Evolutionary conservation across 495 filamentous ascomycete species (phyloP), one percentile per base, ranked within the genome.

Genomic region (Rusavskia elegans): DNA sequence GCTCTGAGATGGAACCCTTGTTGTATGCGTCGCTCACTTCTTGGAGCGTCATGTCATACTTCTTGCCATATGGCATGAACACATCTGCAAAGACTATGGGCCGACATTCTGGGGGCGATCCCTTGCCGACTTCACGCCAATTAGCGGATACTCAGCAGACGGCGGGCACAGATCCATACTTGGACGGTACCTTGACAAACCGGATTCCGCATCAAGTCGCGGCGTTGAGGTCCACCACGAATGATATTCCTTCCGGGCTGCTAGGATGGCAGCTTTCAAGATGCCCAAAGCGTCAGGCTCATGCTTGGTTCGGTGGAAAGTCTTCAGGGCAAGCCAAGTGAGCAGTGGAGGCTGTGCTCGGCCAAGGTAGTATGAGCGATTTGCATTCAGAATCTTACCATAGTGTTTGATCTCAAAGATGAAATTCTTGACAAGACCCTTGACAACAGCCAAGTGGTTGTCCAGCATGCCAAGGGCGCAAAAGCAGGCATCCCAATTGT

Each of bases 401-500:
- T 98, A 98, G 66, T 98, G 93, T 66, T 87, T 81, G 67, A 98
- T 96, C 69, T 86, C 89, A 69, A 98, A 98, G 65, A 85, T 89
- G 66, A 97, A 97, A 68, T 98, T 90, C 57, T 78, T 68, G 32
- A 97, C 87, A 86, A 97, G 97, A 23, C 83, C 76, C 67, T 94
- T 93, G 51, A 85, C 87, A 38, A 98, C 68, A 60, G 94, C 77
- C 36, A 83, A 80, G 45, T 84, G 82, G 60, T 85, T 84, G 62
- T 89, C 83, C 38, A 96, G 66, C 55, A 98, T 72, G 5, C 89
- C 89, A 10, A 96, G 70, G 8, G 89, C 87, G 59, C 87, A 87
- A 85, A 98, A 95, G 68, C 94, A 97, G 62, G 86, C 93, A 64
- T 98, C 92, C 92, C 92, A 98, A 49, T 82, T 87, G 61, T 98